Conservation (phyloP, 2,329 filamentous ascomycete species). For the Curvularia spicifera region DNA sequence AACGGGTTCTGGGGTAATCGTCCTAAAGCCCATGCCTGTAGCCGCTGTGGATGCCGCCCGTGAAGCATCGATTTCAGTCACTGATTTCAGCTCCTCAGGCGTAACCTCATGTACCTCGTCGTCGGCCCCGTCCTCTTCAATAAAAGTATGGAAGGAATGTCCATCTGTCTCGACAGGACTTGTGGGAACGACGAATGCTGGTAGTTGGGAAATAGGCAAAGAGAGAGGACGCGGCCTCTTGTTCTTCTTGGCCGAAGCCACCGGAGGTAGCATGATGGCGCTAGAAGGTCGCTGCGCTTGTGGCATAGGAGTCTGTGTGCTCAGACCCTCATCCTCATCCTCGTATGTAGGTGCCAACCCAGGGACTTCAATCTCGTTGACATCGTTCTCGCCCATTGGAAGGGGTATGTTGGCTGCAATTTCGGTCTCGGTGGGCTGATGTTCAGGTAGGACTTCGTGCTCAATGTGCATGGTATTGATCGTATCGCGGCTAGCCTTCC, state of each 20-base stretch:
- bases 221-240: conserved; percentile 38
- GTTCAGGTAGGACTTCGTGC: conserved; percentile 47
- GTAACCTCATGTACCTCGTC: conserved; percentile 18
- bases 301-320: conserved; percentile 35
- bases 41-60: conserved; percentile 44
- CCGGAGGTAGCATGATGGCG: conserved; percentile 37
- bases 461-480: conserved; percentile 29
- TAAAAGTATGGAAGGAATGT: not conserved
- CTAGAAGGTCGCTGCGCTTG: conserved; percentile 38
- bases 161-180: conserved; percentile 7
- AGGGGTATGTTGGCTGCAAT: conserved; percentile 70
- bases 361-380: conserved; percentile 81
- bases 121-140: not conserved
- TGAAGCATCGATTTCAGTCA: conserved; percentile 30
- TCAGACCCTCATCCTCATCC: conserved; percentile 46
- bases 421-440: conserved; percentile 53
- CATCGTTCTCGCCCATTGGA: conserved; percentile 69
- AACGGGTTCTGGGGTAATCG: conserved; percentile 28
- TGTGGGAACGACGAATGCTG: conserved; percentile 28
- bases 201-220: conserved; percentile 36
- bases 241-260: conserved; percentile 27
- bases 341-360: conserved; percentile 73
- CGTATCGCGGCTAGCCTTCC: conserved; percentile 40
- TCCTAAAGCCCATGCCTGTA: conserved; percentile 40
- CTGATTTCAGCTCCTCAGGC: conserved; percentile 12